Evolutionary conservation across 768 basidiomycete species (phyloP), one percentile per base, ranked within the genome.

Genomic region (Lentinula aciculospora): DNA sequence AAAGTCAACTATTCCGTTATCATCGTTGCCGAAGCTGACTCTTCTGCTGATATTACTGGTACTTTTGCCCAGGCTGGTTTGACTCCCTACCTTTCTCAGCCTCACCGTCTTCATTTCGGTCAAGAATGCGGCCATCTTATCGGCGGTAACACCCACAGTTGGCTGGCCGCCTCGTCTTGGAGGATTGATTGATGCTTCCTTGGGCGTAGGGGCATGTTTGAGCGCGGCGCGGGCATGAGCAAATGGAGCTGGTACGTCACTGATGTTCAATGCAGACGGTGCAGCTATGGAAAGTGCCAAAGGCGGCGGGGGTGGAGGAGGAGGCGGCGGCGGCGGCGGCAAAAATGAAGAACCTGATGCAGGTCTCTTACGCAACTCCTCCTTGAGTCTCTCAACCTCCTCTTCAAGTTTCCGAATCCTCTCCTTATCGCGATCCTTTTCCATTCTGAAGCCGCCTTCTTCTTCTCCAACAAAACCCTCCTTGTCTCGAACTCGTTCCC

Each of bases 71-170:
- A 47, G 42, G 15, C 56, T 44, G 10, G 60, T 34, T 34, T 64
- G 66, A n/a, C 69, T 67, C 39, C 69, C 69, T 0, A 86, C 82
- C 67, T 81, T 89, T 60, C 81, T 79, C 51, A 92, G 64, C 48
- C 85, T 76, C 25, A 84, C 86, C 1, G 81, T 86, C 75, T 90
- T 92, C 78, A 92, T 84, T 68, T 92, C 90, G 5, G 72, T 84
- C 61, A 92, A 69, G 64, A 92, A 92, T 1, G 85, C 88, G 0
- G 86, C 86, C 87, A 92, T 90, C 67, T 92, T 88, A 60, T 92
- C 90, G 2, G 85, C 78, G 0, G 88, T 79, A 9, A 92, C 76
- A n/a, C 86, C 86, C 10, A 91, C 75, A 0, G 86, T 83, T 0
- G 89, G 85, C 58, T 81, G 79, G 6, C 85, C 86, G 13, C 78